Evolutionary conservation across 2,329 filamentous ascomycete species (phyloP).

Genomic region (Westerdykella sp.): DNA sequence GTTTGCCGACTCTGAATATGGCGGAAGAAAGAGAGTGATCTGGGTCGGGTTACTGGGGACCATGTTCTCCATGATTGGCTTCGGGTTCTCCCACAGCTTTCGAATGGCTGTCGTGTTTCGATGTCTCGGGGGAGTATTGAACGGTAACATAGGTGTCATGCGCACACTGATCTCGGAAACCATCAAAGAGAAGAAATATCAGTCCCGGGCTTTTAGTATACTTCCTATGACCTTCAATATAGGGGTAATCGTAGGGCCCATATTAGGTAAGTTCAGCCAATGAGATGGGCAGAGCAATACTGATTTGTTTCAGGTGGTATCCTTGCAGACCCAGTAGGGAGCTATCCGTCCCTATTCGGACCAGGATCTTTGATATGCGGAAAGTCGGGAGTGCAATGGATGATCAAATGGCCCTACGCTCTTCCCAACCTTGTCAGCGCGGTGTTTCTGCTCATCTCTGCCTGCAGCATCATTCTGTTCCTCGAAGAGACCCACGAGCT

Average conservation of each 20-base stretch:
- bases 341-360: conserved; percentile 58
- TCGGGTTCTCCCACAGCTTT: conserved; percentile 63
- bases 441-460: conserved; percentile 52
- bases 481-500: conserved; percentile 55
- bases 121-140: conserved; percentile 59
- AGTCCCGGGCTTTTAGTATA: conserved; percentile 52
- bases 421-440: conserved; percentile 64
- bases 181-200: conserved; percentile 61
- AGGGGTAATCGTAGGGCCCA: conserved; percentile 43
- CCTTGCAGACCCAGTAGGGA: conserved; percentile 59
- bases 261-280: conserved; percentile 23
- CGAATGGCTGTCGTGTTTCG: conserved; percentile 58
- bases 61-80: conserved; percentile 58
- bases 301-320: conserved; percentile 55
- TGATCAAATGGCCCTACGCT: conserved; percentile 60
- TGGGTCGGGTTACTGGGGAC: conserved; percentile 71
- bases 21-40: conserved; percentile 70
- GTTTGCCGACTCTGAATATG: conserved; percentile 54
- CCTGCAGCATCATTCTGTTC: conserved; percentile 54
- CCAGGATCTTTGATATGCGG: conserved; percentile 53
- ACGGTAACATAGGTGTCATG: conserved; percentile 71
- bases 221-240: conserved; percentile 64
- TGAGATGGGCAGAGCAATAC: neutral
- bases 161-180: conserved; percentile 68
- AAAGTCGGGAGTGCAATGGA: conserved; percentile 55